phyloP scores from a whole-genome alignment of 2,329 filamentous ascomycete genomes.

The Colletotrichum scovillei region DNA sequence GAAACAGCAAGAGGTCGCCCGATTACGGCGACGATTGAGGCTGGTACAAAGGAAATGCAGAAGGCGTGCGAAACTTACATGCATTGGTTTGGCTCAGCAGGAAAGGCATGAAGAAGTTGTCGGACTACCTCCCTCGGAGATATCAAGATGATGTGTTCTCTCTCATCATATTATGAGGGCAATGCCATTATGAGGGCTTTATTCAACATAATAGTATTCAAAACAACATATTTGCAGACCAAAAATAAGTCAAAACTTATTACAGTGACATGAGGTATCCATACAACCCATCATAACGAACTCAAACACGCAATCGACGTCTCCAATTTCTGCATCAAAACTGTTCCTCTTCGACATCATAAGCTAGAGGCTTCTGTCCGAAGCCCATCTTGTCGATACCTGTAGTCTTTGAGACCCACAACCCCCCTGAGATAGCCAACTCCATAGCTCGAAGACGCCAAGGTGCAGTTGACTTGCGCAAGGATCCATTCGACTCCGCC shows the following conservation, averaged over 20 bases:
- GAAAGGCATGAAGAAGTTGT: slow-evolving; percentile 48
- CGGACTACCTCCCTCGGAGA: background rate
- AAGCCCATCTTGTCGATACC: slow-evolving; percentile 17
- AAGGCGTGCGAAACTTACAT: slow-evolving; percentile 59
- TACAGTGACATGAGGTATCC: no score
- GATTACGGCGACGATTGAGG: slow-evolving; percentile 49
- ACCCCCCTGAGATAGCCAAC: slow-evolving; percentile 14
- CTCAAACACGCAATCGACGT: background rate
- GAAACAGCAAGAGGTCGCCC: background rate
- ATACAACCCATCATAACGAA: no score
- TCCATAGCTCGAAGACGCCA: slow-evolving; percentile 21
- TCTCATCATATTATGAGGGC: no score
- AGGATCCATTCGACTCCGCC: slow-evolving; percentile 9
- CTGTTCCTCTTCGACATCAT: slow-evolving; percentile 20
- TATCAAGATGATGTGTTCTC: background rate
- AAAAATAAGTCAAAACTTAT: no score
- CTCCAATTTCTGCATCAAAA: background rate
- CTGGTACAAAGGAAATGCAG: slow-evolving; percentile 59
- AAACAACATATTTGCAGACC: no score
- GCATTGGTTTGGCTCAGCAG: slow-evolving; percentile 56
- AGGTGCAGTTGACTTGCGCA: slow-evolving; percentile 22
- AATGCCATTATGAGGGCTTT: no score
- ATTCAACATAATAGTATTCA: no score
- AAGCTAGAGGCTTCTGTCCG: slow-evolving; percentile 22
- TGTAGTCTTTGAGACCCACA: slow-evolving; percentile 22